Evolutionary conservation across 495 filamentous ascomycete genomes (phyloP), one percentile per base, ranked within the genome.

Genomic region (Zalerion maritima): DNA sequence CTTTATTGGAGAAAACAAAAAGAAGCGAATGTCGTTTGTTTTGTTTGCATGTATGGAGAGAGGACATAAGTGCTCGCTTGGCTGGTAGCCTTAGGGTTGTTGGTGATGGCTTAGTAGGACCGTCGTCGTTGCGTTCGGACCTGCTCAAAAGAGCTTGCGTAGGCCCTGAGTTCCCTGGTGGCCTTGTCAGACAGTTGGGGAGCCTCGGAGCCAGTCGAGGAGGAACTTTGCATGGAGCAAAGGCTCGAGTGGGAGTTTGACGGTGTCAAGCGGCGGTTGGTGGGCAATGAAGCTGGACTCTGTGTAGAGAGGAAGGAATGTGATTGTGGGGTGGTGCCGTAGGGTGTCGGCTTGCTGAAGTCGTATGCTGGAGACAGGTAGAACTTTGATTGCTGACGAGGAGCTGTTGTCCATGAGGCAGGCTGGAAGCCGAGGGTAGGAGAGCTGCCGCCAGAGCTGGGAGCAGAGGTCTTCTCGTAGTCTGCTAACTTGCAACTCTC

Each of bases 401-500:
- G 4, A 16, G 43, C 41, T 14, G 52, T 37, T 28, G 49, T 48
- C 50, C 62, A 66, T n/a, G 57, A 57, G 15, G 49, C 40, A 23
- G 59, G 58, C 8, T 47, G 43, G 11, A 45, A 47, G 29, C 40
- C 52, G 35, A 60, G 49, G 24, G 51, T 58, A 29, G 73, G 62
- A 14, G 73, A 67, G 32, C 51, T 57, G 12, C 62, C 56, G 30
- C 58, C 51, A n/a, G 69, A 75, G 52, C 63, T 61, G n/a, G 58
- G 41, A 15, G 52, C 44, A 5, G 69, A 64, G 21, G 71, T 69
- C 50, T 71, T 71, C 52, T 93, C 83, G 38, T 86, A 68, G 50
- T 94, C 89, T 29, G 81, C 78, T 24, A 94, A 63, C 23, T 83
- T 71, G 62, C 87, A 96, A 14, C 78, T 71, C 60, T 96, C 85